phyloP scores from a whole-genome alignment of 805 yeast genomes.

The Hanseniaspora jakobsenii region DNA sequence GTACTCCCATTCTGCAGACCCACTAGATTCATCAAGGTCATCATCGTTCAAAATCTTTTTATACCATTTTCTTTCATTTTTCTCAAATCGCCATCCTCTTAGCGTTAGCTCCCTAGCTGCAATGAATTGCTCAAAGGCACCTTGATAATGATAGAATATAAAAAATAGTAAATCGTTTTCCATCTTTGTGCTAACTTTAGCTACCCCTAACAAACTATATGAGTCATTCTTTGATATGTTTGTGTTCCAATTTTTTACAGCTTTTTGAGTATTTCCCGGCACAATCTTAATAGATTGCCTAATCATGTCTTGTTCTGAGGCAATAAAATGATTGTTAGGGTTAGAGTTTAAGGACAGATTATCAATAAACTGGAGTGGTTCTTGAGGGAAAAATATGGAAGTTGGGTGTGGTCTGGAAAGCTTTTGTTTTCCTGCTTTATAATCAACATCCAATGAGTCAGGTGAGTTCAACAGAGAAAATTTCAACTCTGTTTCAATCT shows the following conservation, averaged over 20 bases:
- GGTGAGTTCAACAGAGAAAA: conserved; percentile 80
- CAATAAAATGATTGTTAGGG: neutral
- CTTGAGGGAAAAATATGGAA: conserved; percentile 70
- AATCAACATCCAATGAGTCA: conserved; percentile 82
- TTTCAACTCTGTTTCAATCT: conserved; percentile 38
- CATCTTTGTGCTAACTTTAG: conserved; percentile 55
- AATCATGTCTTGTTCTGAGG: neutral
- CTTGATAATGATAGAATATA: conserved; percentile 74
- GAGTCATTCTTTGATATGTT: conserved; percentile 21
- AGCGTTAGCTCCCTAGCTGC: conserved; percentile 69
- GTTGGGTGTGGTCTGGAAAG: conserved; percentile 83
- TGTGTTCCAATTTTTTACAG: conserved; percentile 13
- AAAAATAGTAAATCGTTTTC: conserved; percentile 82
- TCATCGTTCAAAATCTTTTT: conserved; percentile 18
- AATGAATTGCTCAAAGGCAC: conserved; percentile 55
- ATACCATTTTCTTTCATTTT: conserved; percentile 30
- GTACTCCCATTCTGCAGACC: no score
- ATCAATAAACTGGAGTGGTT: conserved; percentile 27
- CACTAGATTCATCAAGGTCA: no score
- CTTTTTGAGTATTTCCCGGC: conserved; percentile 10
- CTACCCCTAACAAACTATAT: conserved; percentile 32
- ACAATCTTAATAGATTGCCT: neutral
- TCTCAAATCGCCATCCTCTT: conserved; percentile 68
- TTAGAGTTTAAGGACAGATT: conserved; percentile 15
- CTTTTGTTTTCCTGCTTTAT: conserved; percentile 48